Conservation (phyloP, 2,329 filamentous ascomycete genomes). For the Microsporum ferrugineum region DNA sequence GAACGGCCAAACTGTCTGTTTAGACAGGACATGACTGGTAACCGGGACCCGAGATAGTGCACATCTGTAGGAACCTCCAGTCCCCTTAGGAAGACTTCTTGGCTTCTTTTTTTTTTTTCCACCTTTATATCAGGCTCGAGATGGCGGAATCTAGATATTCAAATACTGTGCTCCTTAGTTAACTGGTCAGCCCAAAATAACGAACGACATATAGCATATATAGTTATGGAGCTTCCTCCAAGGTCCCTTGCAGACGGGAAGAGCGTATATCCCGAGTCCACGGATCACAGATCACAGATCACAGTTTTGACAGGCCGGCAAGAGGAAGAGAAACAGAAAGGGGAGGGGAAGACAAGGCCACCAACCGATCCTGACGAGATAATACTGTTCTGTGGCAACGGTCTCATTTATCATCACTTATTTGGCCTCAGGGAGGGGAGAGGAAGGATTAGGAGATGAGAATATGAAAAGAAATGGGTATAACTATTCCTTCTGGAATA, state of each 20-base stretch:
- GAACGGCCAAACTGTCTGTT: not conserved
- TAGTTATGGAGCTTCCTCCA: not conserved
- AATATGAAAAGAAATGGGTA: not conserved
- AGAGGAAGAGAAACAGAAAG: not conserved
- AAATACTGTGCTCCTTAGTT: not conserved
- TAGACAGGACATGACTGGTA: not conserved
- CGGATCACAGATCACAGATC: not conserved
- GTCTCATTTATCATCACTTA: not conserved
- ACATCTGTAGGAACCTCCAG: not conserved
- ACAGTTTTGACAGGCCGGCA: not conserved
- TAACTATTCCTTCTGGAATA: not conserved
- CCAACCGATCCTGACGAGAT: not conserved
- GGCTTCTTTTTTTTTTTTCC: not conserved
- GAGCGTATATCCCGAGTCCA: not conserved
- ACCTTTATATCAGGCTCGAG: not conserved
- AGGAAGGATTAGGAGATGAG: not conserved
- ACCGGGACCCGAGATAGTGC: not conserved
- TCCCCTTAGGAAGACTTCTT: not conserved
- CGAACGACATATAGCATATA: not conserved
- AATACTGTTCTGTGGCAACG: not conserved
- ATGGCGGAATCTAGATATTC: not conserved
- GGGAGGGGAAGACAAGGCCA: not conserved
- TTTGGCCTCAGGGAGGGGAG: not conserved
- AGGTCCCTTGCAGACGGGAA: not conserved
- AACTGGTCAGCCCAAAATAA: not conserved